Conservation (phyloP, 352 stramenopile species). For the Globisporangium paddicum region DNA sequence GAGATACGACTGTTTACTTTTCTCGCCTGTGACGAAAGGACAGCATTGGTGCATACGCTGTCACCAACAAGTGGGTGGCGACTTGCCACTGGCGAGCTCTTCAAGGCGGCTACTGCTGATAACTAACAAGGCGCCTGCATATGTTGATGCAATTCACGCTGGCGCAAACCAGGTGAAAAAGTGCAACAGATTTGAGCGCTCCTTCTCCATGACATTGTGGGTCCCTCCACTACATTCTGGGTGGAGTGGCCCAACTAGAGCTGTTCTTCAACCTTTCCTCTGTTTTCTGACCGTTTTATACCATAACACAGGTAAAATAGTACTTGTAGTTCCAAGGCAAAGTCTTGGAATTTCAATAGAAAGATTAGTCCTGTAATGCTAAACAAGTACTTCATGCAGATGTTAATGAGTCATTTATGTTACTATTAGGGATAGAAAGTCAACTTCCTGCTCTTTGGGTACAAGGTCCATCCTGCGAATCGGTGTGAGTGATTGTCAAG, state of each 20-base stretch:
- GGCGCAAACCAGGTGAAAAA: not conserved
- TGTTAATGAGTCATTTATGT: not conserved
- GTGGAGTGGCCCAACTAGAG: not conserved
- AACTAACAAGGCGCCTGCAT: no score
- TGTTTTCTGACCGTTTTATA: not conserved
- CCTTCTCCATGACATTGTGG: not conserved
- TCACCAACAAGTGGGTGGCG: no score
- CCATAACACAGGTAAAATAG: not conserved
- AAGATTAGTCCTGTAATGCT: not conserved
- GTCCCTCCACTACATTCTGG: not conserved
- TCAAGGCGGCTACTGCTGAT: no score
- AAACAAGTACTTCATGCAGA: not conserved
- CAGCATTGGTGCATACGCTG: no score
- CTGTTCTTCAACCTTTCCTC: not conserved
- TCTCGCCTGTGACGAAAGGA: not conserved
- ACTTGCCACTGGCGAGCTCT: no score
- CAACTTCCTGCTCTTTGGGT: not conserved
- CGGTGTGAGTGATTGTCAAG: not conserved
- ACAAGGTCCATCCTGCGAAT: not conserved
- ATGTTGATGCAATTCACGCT: not conserved
- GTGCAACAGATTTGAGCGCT: not conserved
- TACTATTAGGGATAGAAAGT: not conserved
- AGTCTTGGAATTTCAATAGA: not conserved
- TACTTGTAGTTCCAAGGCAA: not conserved
- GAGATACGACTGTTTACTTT: not conserved